Conservation (phyloP, 2,329 filamentous ascomycete species). For the Clonostachys rhizophaga region DNA sequence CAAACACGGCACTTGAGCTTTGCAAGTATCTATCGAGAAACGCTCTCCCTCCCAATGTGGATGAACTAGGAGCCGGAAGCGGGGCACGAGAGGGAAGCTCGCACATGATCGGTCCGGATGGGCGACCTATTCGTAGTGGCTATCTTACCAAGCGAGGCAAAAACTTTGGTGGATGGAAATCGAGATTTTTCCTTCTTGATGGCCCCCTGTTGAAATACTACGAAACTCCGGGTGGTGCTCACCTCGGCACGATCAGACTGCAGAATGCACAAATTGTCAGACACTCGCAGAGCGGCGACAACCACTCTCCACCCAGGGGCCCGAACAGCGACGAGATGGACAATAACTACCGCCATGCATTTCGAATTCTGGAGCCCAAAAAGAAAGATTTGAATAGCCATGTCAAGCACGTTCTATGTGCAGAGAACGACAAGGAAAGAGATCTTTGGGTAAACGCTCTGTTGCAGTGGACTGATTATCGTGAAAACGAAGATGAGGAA, state of each 20-base stretch:
- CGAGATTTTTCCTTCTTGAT: constrained; percentile 59
- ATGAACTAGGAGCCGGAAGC: constrained; percentile 38
- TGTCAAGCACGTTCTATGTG: constrained; percentile 90
- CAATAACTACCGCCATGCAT: constrained; percentile 94
- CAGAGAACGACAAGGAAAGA: constrained; percentile 88
- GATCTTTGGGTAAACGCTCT: constrained; percentile 92
- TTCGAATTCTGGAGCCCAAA: constrained; percentile 91
- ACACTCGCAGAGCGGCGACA: constrained; percentile 53
- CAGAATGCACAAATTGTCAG: constrained; percentile 90
- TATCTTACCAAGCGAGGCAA: constrained; percentile 97
- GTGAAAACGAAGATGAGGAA: constrained; percentile 50
- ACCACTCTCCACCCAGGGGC: constrained; percentile 54
- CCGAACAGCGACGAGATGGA: constrained; percentile 68
- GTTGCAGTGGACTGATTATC: constrained; percentile 81
- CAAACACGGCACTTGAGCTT: constrained; percentile 69
- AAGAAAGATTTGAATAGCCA: constrained; percentile 87
- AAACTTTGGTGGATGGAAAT: constrained; percentile 99
- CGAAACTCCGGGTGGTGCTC: constrained; percentile 83
- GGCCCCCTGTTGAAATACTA: constrained; percentile 77
- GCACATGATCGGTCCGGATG: constrained; percentile 49
- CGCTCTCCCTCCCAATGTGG: constrained; percentile 55
- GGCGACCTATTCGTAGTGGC: constrained; percentile 71
- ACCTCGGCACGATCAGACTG: constrained; percentile 91
- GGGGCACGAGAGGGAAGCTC: constrained; percentile 15
- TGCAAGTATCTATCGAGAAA: constrained; percentile 81